These are phyloP conservation scores for Suhomyces tanzawaensis DNA, from an alignment of 805 yeast species.

Conservation along the genomic window DNA sequence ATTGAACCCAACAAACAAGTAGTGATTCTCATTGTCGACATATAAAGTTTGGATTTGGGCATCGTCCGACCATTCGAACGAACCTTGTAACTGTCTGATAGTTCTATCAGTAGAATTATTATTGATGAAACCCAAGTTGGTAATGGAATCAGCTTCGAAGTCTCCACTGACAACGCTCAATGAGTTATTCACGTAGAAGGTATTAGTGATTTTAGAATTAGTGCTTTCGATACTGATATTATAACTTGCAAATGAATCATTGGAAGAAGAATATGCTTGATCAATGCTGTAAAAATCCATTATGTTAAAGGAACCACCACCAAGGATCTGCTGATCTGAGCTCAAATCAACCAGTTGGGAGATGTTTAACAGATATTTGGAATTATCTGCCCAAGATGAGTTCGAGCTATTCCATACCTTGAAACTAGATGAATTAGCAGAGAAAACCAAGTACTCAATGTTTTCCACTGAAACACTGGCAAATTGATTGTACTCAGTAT, in stretches of 20 bases:
- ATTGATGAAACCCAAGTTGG: slow-evolving; percentile 31
- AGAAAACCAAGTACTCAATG: slow-evolving; percentile 42
- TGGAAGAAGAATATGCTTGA: slow-evolving; percentile 24
- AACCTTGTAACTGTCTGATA: slow-evolving; percentile 19
- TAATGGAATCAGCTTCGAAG: slow-evolving; percentile 29
- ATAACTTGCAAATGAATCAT: slow-evolving; percentile 19
- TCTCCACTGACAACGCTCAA: slow-evolving; percentile 60
- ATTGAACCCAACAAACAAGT: slow-evolving; percentile 47
- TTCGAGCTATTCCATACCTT: slow-evolving; percentile 43
- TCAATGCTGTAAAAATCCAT: slow-evolving; percentile 29
- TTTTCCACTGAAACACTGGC: slow-evolving; percentile 36
- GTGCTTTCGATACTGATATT: slow-evolving; percentile 23
- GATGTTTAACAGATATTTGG: slow-evolving; percentile 30
- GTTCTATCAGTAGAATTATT: slow-evolving; percentile 10
- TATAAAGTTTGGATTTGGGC: slow-evolving; percentile 31
- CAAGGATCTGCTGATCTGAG: slow-evolving; percentile 29
- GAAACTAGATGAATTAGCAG: slow-evolving; percentile 21
- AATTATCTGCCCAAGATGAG: slow-evolving; percentile 31
- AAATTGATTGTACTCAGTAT: slow-evolving; percentile 25
- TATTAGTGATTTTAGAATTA: slow-evolving; percentile 21
- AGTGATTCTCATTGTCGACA: slow-evolving; percentile 30
- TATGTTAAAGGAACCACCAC: slow-evolving; percentile 33
- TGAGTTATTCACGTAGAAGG: slow-evolving; percentile 48
- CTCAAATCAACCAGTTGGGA: slow-evolving; percentile 23
- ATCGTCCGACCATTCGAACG: slow-evolving; percentile 24